Evolutionary conservation across 768 basidiomycete species (phyloP).

Genomic region (Termitomyces bulborhizus): DNA sequence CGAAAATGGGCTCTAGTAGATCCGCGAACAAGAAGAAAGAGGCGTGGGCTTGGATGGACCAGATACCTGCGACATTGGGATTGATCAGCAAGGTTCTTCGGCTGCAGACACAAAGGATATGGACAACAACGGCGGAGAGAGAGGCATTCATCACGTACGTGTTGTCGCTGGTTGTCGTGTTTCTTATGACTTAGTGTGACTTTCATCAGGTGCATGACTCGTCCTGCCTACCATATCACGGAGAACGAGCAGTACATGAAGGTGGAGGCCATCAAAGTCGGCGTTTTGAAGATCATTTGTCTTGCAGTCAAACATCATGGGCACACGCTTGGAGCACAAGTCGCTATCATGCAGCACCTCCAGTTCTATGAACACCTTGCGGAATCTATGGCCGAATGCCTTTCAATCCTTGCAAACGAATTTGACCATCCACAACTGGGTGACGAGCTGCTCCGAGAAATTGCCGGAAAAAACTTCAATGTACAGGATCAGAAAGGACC

Average conservation of each 20-base stretch:
- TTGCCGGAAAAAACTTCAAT: conserved; percentile 70
- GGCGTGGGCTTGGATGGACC: conserved; percentile 73
- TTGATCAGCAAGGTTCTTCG: conserved; percentile 70
- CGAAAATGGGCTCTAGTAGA: conserved; percentile 24
- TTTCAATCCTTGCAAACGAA: conserved; percentile 72
- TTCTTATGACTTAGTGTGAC: conserved; percentile 1
- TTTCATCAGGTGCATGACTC: conserved; percentile 72
- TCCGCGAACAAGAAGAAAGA: conserved; percentile 39
- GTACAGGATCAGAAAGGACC: conserved; percentile 86
- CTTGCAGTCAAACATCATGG: conserved; percentile 87
- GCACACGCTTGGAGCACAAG: conserved; percentile 80
- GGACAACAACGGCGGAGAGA: conserved; percentile 82
- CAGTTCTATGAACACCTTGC: conserved; percentile 94
- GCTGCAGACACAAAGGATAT: conserved; percentile 69
- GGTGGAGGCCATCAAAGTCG: conserved; percentile 54
- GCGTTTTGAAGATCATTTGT: conserved; percentile 87
- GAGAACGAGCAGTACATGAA: conserved; percentile 92
- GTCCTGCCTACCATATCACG: conserved; percentile 80
- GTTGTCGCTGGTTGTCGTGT: conserved; percentile 8
- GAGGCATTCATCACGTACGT: conserved; percentile 81
- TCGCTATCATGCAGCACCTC: conserved; percentile 83
- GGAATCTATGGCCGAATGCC: conserved; percentile 90
- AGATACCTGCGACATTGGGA: conserved; percentile 63
- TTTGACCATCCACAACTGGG: conserved; percentile 87
- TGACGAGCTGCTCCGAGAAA: conserved; percentile 88